Evolutionary conservation across 2,329 filamentous ascomycete species (phyloP), one percentile per base, ranked within the genome.

Genomic region (Emergomyces pasteurianus): DNA sequence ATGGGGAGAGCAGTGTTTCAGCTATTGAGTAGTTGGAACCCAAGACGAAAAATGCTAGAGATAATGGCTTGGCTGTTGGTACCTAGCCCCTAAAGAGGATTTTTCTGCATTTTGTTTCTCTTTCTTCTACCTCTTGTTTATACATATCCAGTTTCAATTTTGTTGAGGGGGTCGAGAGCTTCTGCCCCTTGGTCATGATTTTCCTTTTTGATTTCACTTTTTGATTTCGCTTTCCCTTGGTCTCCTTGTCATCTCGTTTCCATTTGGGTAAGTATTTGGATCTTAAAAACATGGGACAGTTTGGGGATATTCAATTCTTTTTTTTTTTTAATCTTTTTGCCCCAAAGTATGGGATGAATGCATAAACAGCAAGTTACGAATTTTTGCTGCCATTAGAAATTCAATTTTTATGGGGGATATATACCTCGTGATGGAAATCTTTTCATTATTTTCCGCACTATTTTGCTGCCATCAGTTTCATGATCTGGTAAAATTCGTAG

Each of bases 1-100:
- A 82, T 67, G 79, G 78, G 34, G 74, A 79, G 61, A 77, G 3
- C 43, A 47, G 77, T 59, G 73, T 77, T 63, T 82, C 80, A 40
- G 83, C 83, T 53, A 79, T 84, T 63, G 81, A 57, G 38, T 57
- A 57, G 12, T 28, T 16, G 49, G 26, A n/a, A 16, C 23, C 3
- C 10, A 7, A 12, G 16, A 49, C 21, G 2, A 46, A 21, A 46
- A 21, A 10, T 4, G 10, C 21, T 26, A 10, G 21, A 23, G 53
- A 42, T 40, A 55, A 55, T 4, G 31, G 31, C 3, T 52, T 52
- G n/a, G 12, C 23, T 47, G 2, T 26, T 23, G 21, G 46, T 26
- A 47, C 5, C 12, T 6, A 12, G 12, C 21, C 21, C 21, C 46
- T 26, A 47, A 23, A 26, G n/a, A 47, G 46, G 26, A 47, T 23